Conservation (phyloP, 371 early-diverging fungal genomes). For the Saksenaea vasiformis region DNA sequence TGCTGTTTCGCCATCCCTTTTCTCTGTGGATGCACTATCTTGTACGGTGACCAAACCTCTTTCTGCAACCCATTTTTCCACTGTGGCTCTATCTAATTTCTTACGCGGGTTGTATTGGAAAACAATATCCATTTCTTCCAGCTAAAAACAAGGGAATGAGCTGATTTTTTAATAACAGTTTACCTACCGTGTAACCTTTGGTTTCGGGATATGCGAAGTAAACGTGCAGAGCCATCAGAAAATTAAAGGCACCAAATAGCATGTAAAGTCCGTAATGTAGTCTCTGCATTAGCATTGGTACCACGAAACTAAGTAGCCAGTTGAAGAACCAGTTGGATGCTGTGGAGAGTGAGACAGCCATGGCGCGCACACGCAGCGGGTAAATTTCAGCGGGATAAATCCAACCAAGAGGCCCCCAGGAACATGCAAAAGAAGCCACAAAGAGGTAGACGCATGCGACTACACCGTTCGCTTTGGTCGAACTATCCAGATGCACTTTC, state of each 20-base stretch:
- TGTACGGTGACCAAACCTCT: slow-evolving; percentile 3
- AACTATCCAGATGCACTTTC: slow-evolving; percentile 21
- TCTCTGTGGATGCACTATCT: background rate
- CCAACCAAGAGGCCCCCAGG: slow-evolving; percentile 93
- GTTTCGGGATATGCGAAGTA: slow-evolving; percentile 79
- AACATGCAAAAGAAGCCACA: slow-evolving; percentile 72
- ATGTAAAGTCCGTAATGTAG: slow-evolving; percentile 66
- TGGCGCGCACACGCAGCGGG: slow-evolving; percentile 71
- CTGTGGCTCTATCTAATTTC: slow-evolving; percentile 26
- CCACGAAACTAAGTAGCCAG: slow-evolving; percentile 61
- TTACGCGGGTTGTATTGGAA: slow-evolving; percentile 37
- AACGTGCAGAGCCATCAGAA: slow-evolving; percentile 56
- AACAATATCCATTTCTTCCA: slow-evolving; percentile 46
- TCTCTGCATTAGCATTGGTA: slow-evolving; percentile 59
- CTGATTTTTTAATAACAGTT: background rate
- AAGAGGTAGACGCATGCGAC: slow-evolving; percentile 72
- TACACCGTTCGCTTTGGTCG: slow-evolving; percentile 28
- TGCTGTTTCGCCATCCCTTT: too few species aligned
- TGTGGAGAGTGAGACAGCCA: slow-evolving; percentile 81
- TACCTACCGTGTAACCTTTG: slow-evolving; percentile 57
- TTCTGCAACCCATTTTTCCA: slow-evolving; percentile 26
- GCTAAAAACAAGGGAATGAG: slow-evolving; percentile 14
- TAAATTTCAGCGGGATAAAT: slow-evolving; percentile 88
- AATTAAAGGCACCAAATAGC: slow-evolving; percentile 67
- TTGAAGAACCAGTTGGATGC: slow-evolving; percentile 88